Evolutionary conservation across 306 rosid species (phyloP), one percentile per base, ranked within the genome.

Genomic region (Pterocarpus macrocarpus): DNA sequence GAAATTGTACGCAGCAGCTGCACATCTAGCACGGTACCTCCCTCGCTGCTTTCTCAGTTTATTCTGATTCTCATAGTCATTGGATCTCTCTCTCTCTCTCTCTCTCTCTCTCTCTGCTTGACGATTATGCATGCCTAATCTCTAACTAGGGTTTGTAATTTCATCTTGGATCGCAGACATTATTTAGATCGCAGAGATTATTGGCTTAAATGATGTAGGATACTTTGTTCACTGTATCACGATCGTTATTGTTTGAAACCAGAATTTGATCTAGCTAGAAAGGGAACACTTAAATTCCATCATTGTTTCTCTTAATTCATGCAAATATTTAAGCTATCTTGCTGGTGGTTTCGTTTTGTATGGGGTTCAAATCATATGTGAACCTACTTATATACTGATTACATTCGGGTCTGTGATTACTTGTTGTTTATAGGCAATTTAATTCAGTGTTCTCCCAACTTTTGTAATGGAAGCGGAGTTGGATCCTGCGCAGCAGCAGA

Each of bases 381-480:
- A 45, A 22, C 13, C 36, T 41, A 22, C 17, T 52, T 17, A 30
- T 64, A 13, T 16, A 11, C 66, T 16, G 44, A 68, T 63, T 32
- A 52, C 34, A 69, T 75, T 82, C 50, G 7, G 50, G 69, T 85
- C 34, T 70, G n/a, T 38, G 2, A 62, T 69, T 50, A 30, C 58
- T 69, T 85, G 14, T 50, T 57, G 55, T 76, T 35, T 77, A 1
- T 41, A 79, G 78, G 75, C 52, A 43, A 77, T 61, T 76, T 56
- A 52, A 80, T 79, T 75, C 58, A 45, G 80, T 79, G 36, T 81
- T 39, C 33, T 87, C 65, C 70, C 53, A 32, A 59, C 43, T 75
- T 82, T 63, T 78, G 81, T 67, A 64, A 95, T 95, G 98, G 94
- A 87, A 89, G 77, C 73, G 57, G 87, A 79, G 64, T 80, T 81